Evolutionary conservation across 1,284 basidiomycete genomes (phyloP).

Genomic region (Fomitopsis schrenkii): DNA sequence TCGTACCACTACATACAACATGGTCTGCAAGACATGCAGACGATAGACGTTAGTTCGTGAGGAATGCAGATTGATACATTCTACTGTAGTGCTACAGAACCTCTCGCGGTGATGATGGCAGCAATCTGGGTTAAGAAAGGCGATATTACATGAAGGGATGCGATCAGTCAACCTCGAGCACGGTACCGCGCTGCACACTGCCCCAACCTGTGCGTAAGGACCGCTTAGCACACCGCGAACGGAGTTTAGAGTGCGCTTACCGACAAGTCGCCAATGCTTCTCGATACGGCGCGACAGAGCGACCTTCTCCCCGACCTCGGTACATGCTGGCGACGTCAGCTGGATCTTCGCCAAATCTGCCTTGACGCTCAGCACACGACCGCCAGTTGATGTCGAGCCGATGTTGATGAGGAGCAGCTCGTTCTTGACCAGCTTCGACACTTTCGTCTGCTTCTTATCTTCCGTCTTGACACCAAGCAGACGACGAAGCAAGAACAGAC

Average conservation of each 20-base stretch:
- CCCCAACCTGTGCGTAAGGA: constrained; percentile 42
- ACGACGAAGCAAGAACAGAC: constrained; percentile 88
- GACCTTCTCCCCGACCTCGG: constrained; percentile 94
- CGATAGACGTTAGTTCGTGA: not conserved
- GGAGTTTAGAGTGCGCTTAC: constrained; percentile 37
- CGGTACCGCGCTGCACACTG: constrained; percentile 52
- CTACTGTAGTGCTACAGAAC: constrained; percentile 17
- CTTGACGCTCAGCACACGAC: constrained; percentile 88
- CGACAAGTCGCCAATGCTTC: constrained; percentile 94
- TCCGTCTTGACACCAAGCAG: constrained; percentile 97
- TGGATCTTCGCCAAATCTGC: constrained; percentile 92
- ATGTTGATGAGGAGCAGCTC: constrained; percentile 95
- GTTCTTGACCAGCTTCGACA: constrained; percentile 88
- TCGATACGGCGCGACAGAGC: constrained; percentile 90
- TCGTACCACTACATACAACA: not conserved
- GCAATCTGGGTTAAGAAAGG: constrained; percentile 1
- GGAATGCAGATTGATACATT: constrained; percentile 2
- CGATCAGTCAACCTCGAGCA: constrained; percentile 45
- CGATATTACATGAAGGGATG: constrained; percentile 8
- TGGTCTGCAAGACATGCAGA: not conserved
- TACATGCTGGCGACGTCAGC: constrained; percentile 88
- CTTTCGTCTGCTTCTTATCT: constrained; percentile 98
- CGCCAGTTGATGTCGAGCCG: constrained; percentile 91
- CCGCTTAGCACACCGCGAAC: not conserved
- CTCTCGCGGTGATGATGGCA: not conserved